These are phyloP conservation scores for Leccinum disarticulatum DNA, from an alignment of 768 basidiomycete genomes.

Conservation along the genomic window DNA sequence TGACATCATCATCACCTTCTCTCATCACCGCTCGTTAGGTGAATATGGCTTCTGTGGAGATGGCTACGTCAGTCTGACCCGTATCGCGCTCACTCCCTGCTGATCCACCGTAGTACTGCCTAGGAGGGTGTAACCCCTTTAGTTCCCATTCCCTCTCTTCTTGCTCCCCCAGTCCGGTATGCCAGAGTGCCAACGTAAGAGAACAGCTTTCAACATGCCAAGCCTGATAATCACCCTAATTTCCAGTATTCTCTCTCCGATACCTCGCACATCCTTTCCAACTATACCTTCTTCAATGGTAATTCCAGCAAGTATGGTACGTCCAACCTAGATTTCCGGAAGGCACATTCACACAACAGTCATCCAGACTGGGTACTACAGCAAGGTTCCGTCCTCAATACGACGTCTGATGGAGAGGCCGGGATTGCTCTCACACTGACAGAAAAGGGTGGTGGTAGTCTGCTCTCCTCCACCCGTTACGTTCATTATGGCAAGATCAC, in stretches of 20 bases:
- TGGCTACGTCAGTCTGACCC: conserved; percentile 33
- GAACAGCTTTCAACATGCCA: neutral
- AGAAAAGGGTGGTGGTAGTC: conserved; percentile 70
- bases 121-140: conserved; percentile 86
- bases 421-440: conserved; percentile 71
- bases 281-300: conserved; percentile 67
- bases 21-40: conserved; percentile 30
- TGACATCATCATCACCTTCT: neutral
- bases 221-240: neutral
- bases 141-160: conserved; percentile 61
- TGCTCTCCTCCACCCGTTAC: conserved; percentile 77
- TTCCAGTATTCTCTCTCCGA: conserved; percentile 61
- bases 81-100: neutral
- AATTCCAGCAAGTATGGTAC: conserved; percentile 69
- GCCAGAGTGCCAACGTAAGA: conserved; percentile 58
- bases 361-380: conserved; percentile 68
- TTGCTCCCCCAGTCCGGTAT: conserved; percentile 72
- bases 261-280: conserved; percentile 63
- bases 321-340: neutral
- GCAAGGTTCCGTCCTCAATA: conserved; percentile 64
- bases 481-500: conserved; percentile 80
- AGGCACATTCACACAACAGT: neutral
- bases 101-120: conserved; percentile 56
- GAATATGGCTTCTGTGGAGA: conserved; percentile 56
- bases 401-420: conserved; percentile 53